These are phyloP conservation scores for Kwoniella europaea DNA, from an alignment of 768 basidiomycete species.

Conservation along the genomic window DNA sequence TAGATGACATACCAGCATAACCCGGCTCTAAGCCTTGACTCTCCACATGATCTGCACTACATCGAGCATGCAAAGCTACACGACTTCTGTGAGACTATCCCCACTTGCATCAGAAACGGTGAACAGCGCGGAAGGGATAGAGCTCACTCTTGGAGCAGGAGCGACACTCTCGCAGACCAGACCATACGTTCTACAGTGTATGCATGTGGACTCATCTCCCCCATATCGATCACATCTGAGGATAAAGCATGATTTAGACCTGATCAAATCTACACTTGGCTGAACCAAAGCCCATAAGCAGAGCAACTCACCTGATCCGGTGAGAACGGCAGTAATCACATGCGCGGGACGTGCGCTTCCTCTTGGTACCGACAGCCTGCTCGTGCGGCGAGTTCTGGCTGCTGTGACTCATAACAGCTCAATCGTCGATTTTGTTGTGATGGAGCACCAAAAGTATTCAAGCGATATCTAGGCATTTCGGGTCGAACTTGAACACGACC, in stretches of 20 bases:
- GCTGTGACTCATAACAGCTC: constrained; percentile 1
- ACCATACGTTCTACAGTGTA: constrained; percentile 2
- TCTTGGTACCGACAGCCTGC: constrained; percentile 7
- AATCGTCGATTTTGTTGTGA: not conserved
- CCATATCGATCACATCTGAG: constrained; percentile 2
- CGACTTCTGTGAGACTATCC: constrained; percentile 4
- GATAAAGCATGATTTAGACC: not conserved
- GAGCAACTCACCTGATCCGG: constrained; percentile 12
- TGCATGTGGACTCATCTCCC: constrained; percentile 2
- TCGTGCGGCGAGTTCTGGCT: not conserved
- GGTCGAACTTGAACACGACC: not conserved
- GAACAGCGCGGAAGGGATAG: not conserved
- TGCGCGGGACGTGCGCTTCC: constrained; percentile 12
- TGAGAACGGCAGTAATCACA: constrained; percentile 17
- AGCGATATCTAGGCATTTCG: constrained; percentile 2
- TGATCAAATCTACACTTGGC: not conserved
- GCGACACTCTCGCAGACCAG: constrained; percentile 5
- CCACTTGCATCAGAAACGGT: not conserved
- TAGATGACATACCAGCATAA: constrained; percentile 1
- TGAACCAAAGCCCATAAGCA: not conserved
- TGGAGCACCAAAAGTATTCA: not conserved
- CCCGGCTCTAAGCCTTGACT: constrained; percentile 8
- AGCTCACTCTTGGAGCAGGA: constrained; percentile 2
- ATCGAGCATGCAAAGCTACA: not conserved
- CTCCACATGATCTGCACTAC: not conserved